Conservation (phyloP, 441 rosid genomes). For the Theobroma grandiflorum region DNA sequence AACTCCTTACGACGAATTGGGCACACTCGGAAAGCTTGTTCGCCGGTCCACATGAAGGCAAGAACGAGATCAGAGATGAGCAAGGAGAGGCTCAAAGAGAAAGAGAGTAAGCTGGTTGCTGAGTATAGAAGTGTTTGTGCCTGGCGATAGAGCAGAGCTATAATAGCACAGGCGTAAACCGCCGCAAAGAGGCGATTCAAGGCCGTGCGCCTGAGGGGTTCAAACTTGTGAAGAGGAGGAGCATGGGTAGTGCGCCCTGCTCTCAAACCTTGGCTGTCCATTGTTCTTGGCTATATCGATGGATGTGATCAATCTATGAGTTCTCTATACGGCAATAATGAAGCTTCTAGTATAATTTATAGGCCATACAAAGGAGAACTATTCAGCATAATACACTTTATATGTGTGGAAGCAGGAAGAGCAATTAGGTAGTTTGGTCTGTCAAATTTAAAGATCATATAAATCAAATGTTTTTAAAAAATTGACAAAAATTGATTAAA, state of each 20-base stretch:
- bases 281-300: background rate
- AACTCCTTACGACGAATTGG: slow-evolving; percentile 54
- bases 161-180: slow-evolving; percentile 54
- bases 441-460: too few species aligned
- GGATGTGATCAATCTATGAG: background rate
- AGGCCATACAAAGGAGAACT: too few species aligned
- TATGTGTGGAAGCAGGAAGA: too few species aligned
- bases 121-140: slow-evolving; percentile 41
- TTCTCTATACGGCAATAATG: too few species aligned
- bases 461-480: too few species aligned
- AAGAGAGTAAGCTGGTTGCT: slow-evolving; percentile 30
- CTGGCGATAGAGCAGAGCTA: slow-evolving; percentile 57
- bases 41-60: slow-evolving; percentile 67
- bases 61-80: slow-evolving; percentile 64
- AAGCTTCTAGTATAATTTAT: too few species aligned
- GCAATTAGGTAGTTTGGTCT: too few species aligned
- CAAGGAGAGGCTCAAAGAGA: slow-evolving; percentile 33
- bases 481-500: too few species aligned
- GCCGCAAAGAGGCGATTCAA: slow-evolving; percentile 56
- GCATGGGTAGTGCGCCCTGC: slow-evolving; percentile 24
- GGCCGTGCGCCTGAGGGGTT: slow-evolving; percentile 46
- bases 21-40: slow-evolving; percentile 41
- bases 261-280: slow-evolving; percentile 5
- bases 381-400: too few species aligned
- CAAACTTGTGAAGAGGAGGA: slow-evolving; percentile 48